These are phyloP conservation scores for Penicillium robsamsonii DNA, from an alignment of 495 filamentous ascomycete species.

Conservation along the genomic window DNA sequence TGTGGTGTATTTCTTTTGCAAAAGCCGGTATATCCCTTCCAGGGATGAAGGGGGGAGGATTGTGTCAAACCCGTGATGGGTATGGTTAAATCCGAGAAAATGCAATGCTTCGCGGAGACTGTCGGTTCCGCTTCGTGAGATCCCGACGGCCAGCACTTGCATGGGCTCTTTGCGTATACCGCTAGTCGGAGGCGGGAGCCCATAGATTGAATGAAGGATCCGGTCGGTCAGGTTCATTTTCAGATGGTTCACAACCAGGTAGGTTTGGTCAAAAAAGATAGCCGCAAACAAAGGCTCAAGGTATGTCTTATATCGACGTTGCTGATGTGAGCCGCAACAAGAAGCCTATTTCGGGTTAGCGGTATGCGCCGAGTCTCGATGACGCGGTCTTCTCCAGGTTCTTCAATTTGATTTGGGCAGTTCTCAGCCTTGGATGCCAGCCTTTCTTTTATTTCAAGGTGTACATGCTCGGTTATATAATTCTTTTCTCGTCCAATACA, in stretches of 20 bases:
- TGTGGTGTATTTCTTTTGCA: constrained; percentile 24
- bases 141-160: constrained; percentile 29
- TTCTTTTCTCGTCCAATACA: no score
- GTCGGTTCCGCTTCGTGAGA: constrained; percentile 31
- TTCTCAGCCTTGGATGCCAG: no score
- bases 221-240: constrained; percentile 1
- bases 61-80: constrained; percentile 27
- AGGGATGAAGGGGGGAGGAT: constrained; percentile 19
- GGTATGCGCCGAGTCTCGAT: background rate
- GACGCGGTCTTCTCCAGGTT: no score
- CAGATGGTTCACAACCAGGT: no score
- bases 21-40: constrained; percentile 16
- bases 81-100: constrained; percentile 24
- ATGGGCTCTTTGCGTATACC: constrained; percentile 18
- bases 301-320: background rate
- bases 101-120: constrained; percentile 29
- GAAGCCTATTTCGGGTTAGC: background rate
- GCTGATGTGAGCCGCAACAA: constrained; percentile 2
- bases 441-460: no score
- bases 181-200: constrained; percentile 15
- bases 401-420: no score
- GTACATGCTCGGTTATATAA: no score
- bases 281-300: no score
- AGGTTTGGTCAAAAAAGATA: no score
- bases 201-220: constrained; percentile 16